Evolutionary conservation across 352 stramenopile genomes (phyloP).

Genomic region (Detonula confervacea): DNA sequence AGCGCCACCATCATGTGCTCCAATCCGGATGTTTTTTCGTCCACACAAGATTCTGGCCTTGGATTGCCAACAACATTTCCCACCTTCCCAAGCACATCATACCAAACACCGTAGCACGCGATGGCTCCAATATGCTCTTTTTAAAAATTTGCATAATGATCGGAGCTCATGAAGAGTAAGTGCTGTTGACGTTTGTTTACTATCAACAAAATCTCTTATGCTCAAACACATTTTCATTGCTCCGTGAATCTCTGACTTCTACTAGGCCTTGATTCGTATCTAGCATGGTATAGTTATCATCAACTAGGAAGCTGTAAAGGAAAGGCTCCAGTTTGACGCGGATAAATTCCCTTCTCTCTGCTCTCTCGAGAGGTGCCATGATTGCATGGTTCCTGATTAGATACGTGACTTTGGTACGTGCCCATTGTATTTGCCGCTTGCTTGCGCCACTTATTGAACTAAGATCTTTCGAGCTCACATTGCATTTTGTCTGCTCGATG

Average conservation of each 20-base stretch:
- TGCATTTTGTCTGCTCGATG: not conserved
- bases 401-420: not conserved
- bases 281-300: constrained; percentile 10
- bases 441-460: not conserved
- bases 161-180: not conserved
- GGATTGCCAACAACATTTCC: constrained; percentile 14
- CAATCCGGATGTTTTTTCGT: constrained; percentile 17
- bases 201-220: constrained; percentile 16
- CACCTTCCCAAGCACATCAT: constrained; percentile 7
- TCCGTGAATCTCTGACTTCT: constrained; percentile 2
- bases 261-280: constrained; percentile 24
- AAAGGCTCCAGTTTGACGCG: not conserved
- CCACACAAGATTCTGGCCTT: constrained; percentile 25
- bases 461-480: not conserved
- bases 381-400: not conserved
- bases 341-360: constrained; percentile 13
- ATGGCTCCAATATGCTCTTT: not conserved
- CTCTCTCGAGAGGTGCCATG: not conserved
- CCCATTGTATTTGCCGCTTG: constrained; percentile 1
- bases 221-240: not conserved
- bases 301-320: not conserved
- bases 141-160: constrained; percentile 15
- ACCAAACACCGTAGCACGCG: not conserved
- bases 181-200: constrained; percentile 1
- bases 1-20: constrained; percentile 19